These are phyloP conservation scores for Entomortierella chlamydospora DNA, from an alignment of 192 early-diverging fungal genomes.

Conservation along the genomic window DNA sequence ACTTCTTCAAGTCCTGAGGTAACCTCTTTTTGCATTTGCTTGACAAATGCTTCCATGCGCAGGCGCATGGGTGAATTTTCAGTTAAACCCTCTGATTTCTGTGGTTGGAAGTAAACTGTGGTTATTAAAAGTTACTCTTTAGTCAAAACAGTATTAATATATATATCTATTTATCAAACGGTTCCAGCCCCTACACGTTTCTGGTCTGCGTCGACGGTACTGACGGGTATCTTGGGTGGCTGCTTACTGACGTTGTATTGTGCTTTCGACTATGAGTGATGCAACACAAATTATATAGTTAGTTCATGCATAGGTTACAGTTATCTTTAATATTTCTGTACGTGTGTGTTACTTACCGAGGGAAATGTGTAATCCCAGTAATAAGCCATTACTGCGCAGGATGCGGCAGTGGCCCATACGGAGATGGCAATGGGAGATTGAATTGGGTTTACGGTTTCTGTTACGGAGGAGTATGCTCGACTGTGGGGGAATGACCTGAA, in stretches of 20 bases:
- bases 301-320: background rate
- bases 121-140: background rate
- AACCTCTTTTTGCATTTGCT: conserved; percentile 81
- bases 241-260: conserved; percentile 14
- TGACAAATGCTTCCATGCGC: conserved; percentile 85
- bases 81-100: conserved; percentile 58
- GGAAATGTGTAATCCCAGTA: conserved; percentile 29
- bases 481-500: background rate
- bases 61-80: conserved; percentile 75
- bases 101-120: background rate
- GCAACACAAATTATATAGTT: background rate
- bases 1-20: conserved; percentile 75
- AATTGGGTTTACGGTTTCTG: background rate
- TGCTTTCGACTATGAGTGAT: conserved; percentile 4
- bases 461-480: conserved; percentile 24
- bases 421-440: conserved; percentile 2
- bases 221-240: background rate
- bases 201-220: conserved; percentile 21
- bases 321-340: background rate
- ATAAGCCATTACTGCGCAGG: conserved; percentile 18
- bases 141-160: background rate
- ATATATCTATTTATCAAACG: background rate
- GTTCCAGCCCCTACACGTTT: conserved; percentile 14
- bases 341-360: conserved; percentile 7
- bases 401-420: conserved; percentile 3